phyloP scores from a whole-genome alignment of 2,329 filamentous ascomycete genomes.

The Zymoseptoria tritici region DNA sequence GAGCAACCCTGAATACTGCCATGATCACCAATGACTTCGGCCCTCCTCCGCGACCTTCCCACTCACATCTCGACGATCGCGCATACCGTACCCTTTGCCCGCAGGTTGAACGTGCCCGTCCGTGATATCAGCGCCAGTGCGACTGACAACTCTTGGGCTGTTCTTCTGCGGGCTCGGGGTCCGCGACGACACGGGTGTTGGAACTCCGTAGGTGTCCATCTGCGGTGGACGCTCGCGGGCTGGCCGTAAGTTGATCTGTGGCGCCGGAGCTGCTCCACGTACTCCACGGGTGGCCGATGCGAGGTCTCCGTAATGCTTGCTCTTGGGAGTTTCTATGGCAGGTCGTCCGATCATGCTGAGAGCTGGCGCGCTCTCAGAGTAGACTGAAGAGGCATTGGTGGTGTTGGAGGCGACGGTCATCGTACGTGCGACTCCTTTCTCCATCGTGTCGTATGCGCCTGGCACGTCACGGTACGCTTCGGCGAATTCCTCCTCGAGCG shows the following conservation, averaged over 20 bases:
- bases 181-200: constrained; percentile 10
- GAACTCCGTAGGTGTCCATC: constrained; percentile 9
- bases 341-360: constrained; percentile 11
- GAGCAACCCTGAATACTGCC: too few relatives aligned
- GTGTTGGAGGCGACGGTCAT: constrained; percentile 23
- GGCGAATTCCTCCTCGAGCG: constrained; percentile 15
- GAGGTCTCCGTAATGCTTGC: constrained; percentile 42
- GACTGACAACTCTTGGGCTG: constrained; percentile 37
- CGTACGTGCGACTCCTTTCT: constrained; percentile 24
- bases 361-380: constrained; percentile 27
- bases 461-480: constrained; percentile 10
- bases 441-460: constrained; percentile 4
- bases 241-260: background rate
- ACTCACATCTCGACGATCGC: constrained; percentile 55
- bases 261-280: constrained; percentile 16
- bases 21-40: constrained; percentile 30
- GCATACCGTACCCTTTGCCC: constrained; percentile 25
- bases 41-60: constrained; percentile 70
- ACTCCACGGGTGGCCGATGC: constrained; percentile 36
- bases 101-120: constrained; percentile 26
- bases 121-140: constrained; percentile 41
- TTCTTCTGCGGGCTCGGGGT: constrained; percentile 17
- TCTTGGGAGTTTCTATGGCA: constrained; percentile 31
- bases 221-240: background rate
- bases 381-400: constrained; percentile 27